Evolutionary conservation across 164 flowering plant genomes (phyloP).

Genomic region (Magnolia sinica): DNA sequence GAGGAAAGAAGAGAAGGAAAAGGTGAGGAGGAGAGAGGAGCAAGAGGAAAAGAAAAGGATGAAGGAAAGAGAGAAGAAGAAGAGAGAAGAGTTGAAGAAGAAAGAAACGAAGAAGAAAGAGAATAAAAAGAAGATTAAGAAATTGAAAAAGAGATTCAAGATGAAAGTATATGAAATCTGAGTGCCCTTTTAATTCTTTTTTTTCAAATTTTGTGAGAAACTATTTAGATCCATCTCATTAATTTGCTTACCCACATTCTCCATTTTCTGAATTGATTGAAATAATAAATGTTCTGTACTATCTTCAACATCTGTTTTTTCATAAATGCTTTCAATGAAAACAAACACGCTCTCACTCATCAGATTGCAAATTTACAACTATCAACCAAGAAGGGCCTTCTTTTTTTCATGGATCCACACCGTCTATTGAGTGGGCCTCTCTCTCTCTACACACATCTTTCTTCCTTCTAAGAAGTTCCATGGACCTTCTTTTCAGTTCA

Average conservation of each 20-base stretch:
- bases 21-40: not conserved
- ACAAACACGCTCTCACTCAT: not conserved
- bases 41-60: not conserved
- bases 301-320: not conserved
- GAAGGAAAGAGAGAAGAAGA: not conserved
- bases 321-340: not conserved
- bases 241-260: no score
- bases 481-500: conserved; percentile 19
- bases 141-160: no score
- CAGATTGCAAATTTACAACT: not conserved
- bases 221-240: no score
- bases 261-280: not conserved
- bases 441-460: no score
- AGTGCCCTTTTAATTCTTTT: not conserved
- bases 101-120: not conserved
- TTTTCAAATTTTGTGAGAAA: no score
- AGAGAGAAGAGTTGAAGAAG: not conserved
- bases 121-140: not conserved
- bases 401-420: no score
- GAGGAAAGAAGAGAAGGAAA: not conserved
- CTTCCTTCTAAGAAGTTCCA: no score
- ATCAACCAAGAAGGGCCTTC: not conserved
- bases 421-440: no score
- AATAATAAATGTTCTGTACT: no score
- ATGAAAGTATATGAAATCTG: not conserved